A percentile compares a stretch with the other conserved stretches of the same genome.
phyloP scores from a whole-genome alignment of 208 protist species.

The Leishmania guyanensis region DNA sequence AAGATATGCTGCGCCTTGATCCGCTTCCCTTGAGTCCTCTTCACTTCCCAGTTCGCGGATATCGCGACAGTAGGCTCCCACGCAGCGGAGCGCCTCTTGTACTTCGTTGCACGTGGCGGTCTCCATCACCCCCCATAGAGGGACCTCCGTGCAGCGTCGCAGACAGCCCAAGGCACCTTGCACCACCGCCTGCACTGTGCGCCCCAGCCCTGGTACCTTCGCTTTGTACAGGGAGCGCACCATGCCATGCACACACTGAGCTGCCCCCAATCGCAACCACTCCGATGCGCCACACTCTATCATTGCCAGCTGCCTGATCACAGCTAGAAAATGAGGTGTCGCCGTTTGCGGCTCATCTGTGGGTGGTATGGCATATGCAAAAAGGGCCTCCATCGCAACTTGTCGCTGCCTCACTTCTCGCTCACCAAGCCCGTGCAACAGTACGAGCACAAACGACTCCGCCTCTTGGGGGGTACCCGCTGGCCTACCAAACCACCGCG shows the following conservation, averaged over 20 bases:
- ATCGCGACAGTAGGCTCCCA: not conserved
- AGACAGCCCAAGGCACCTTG: slow-evolving; percentile 6
- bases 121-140: slow-evolving; percentile 10
- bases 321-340: not conserved
- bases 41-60: not conserved
- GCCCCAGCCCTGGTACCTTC: not conserved
- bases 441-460: not conserved
- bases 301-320: slow-evolving; percentile 1
- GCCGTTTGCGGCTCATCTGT: not conserved
- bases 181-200: not conserved
- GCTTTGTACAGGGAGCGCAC: not conserved
- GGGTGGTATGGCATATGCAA: slow-evolving; percentile 19
- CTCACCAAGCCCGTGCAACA: slow-evolving; percentile 16
- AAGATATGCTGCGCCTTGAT: not conserved
- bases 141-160: slow-evolving; percentile 1
- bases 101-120: slow-evolving; percentile 12
- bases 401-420: slow-evolving; percentile 11
- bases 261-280: slow-evolving; percentile 12
- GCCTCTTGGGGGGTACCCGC: not conserved
- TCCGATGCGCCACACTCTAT: slow-evolving; percentile 5
- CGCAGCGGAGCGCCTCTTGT: slow-evolving; percentile 3
- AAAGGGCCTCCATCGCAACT: slow-evolving; percentile 21
- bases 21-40: not conserved
- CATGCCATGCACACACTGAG: slow-evolving; percentile 3
- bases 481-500: slow-evolving; percentile 12